Evolutionary conservation across 2,329 filamentous ascomycete species (phyloP).

Genomic region (Penicillium polonicum): DNA sequence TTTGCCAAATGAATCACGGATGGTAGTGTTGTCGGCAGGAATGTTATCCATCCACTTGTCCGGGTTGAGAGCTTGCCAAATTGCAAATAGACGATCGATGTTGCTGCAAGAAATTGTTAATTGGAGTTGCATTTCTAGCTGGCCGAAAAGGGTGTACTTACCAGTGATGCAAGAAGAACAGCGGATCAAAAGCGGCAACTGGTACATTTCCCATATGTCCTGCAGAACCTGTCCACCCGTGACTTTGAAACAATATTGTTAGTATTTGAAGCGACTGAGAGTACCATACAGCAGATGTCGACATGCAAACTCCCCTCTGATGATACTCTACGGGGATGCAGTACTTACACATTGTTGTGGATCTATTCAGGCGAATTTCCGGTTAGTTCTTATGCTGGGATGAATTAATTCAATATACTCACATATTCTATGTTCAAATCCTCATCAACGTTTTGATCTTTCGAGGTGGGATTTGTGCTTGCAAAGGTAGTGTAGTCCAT

Average conservation of each 20-base stretch:
- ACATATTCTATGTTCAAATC: constrained; percentile 22
- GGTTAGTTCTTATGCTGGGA: neutral
- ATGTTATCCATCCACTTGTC: constrained; percentile 8
- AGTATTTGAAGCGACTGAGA: neutral
- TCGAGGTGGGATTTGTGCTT: constrained; percentile 24
- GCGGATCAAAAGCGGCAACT: constrained; percentile 76
- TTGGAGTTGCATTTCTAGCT: neutral
- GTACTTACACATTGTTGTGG: constrained; percentile 43
- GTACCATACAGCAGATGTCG: neutral
- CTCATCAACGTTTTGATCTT: constrained; percentile 10
- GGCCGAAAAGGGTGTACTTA: constrained; percentile 17
- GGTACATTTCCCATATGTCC: constrained; percentile 70
- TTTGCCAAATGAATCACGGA: constrained; percentile 4
- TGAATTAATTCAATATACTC: constrained; percentile 35
- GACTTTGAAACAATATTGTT: constrained; percentile 16
- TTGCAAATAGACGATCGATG: constrained; percentile 18
- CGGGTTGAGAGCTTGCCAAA: constrained; percentile 15
- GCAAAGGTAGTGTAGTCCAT: constrained; percentile 20
- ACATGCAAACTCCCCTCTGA: too few species aligned
- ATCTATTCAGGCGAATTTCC: constrained; percentile 16
- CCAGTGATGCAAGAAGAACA: constrained; percentile 73
- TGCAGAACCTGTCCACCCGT: constrained; percentile 55
- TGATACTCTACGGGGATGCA: neutral
- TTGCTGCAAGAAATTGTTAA: constrained; percentile 1
- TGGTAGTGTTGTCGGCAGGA: constrained; percentile 4